Evolutionary conservation across 2,329 filamentous ascomycete genomes (phyloP), one percentile per base, ranked within the genome.

Genomic region (Fusarium equiseti): DNA sequence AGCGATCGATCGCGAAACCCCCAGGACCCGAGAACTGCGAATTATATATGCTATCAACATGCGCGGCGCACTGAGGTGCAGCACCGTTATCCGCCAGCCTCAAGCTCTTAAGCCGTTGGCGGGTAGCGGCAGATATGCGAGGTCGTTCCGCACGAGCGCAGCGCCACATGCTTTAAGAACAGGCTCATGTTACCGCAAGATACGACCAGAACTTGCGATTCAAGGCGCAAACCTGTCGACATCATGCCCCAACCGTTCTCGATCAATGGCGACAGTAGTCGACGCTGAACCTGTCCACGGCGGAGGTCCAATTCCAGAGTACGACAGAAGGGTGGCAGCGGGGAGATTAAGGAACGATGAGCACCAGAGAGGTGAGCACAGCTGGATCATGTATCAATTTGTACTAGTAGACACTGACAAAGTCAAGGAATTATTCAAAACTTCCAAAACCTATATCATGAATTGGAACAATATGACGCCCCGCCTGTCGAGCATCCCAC

Each of bases 401-500:
- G 27, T 12, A 16, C 10, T 18, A 45, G 22, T 13, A 31, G 42
- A 8, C 26, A 55, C 73, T 77, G 32, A 77, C 55, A 40, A 18
- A 48, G 18, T 8, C 26, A 71, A 95, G 93, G 90, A 44, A 95
- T 99, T 73, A 95, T 99, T 74, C 89, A 96, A 78, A 92, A 89
- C 76, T 86, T 99, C 8, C 94, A 99, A 81, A 90, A 95, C 77
- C 89, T 99, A 15, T 93, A 98, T 81, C 89, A 97, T 65, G 93
- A 94, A 77, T 86, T 99, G 45, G 84, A 87, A 67, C 81, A 86
- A 57, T 99, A 98, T 82, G 79, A 85, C 4, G 90, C 94, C 18
- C 92, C 90, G 0, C 85, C 88, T 12, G 92, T 98, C 35, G 82
- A 92, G 35, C 93, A 92, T 69, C 95, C 95, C 9, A 92, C 87